These are phyloP conservation scores for Suhomyces sp. DNA, from an alignment of 805 yeast species.

Conservation along the genomic window DNA sequence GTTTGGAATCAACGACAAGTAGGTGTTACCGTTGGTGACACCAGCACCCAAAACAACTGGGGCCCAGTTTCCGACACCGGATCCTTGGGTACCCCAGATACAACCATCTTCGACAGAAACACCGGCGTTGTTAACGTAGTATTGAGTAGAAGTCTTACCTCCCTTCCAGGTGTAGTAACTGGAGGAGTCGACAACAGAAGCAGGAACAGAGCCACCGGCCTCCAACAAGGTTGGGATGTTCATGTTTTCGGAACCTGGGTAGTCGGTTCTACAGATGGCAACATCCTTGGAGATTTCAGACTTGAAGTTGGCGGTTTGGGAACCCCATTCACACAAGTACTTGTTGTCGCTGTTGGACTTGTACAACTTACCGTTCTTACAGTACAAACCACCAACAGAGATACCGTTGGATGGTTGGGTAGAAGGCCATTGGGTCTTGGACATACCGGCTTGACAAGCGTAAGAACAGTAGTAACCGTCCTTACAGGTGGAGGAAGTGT, in stretches of 20 bases:
- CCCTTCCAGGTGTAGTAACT: slow-evolving; percentile 63
- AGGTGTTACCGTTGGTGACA: slow-evolving; percentile 54
- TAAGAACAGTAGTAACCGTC: slow-evolving; percentile 74
- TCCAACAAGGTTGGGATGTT: slow-evolving; percentile 64
- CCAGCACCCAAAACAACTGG: slow-evolving; percentile 81
- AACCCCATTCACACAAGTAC: slow-evolving; percentile 66
- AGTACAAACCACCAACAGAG: slow-evolving; percentile 68
- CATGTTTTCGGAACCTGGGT: slow-evolving; percentile 83
- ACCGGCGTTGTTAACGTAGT: slow-evolving; percentile 76
- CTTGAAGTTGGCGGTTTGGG: slow-evolving; percentile 50
- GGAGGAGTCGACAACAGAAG: slow-evolving; percentile 59
- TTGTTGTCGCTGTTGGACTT: slow-evolving; percentile 50
- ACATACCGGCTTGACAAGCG: slow-evolving; percentile 78
- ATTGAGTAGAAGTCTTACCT: slow-evolving; percentile 64
- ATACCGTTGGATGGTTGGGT: slow-evolving; percentile 65
- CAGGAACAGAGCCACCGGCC: slow-evolving; percentile 49
- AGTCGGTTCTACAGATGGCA: slow-evolving; percentile 74
- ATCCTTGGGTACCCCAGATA: slow-evolving; percentile 61
- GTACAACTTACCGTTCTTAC: slow-evolving; percentile 62
- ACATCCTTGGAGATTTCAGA: slow-evolving; percentile 50
- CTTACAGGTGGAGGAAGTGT: slow-evolving; percentile 46
- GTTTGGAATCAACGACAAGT: slow-evolving; percentile 73
- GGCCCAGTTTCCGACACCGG: slow-evolving; percentile 76
- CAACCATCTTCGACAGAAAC: slow-evolving; percentile 67
- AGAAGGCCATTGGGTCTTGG: slow-evolving; percentile 77